Percentiles rank a stretch among this genome's conserved stretches.
These are phyloP conservation scores for Hippophae gyantsensis DNA, from an alignment of 306 rosid species.

Conservation along the genomic window DNA sequence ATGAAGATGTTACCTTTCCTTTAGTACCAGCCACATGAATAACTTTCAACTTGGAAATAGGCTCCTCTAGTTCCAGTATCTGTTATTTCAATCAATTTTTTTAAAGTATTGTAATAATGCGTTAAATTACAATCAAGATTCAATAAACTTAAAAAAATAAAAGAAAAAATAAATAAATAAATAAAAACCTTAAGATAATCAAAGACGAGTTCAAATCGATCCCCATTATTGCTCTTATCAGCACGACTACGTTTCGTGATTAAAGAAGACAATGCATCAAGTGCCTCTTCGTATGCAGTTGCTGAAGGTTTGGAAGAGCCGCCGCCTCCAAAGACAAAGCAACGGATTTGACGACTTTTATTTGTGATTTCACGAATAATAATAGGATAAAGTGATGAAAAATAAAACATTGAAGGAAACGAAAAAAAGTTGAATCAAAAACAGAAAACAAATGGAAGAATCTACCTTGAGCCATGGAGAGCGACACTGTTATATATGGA, in stretches of 20 bases:
- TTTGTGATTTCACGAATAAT: background rate
- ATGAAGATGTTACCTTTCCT: constrained; percentile 60
- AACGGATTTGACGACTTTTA: background rate
- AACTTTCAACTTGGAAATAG: constrained; percentile 67
- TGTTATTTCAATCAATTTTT: constrained; percentile 10
- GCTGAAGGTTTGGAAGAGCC: constrained; percentile 17
- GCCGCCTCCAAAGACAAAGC: constrained; percentile 22
- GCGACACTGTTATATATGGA: no score
- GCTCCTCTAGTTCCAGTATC: constrained; percentile 87
- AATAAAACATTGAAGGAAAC: background rate
- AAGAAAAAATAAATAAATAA: background rate
- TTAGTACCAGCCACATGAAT: constrained; percentile 97
- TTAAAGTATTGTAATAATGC: background rate
- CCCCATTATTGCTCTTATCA: constrained; percentile 63
- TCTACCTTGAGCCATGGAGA: no score
- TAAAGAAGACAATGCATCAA: constrained; percentile 73
- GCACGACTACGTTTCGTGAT: constrained; percentile 76
- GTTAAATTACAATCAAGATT: background rate
- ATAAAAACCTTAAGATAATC: constrained; percentile 56
- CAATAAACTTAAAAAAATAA: background rate
- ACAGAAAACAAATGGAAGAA: no score
- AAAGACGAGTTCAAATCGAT: constrained; percentile 49
- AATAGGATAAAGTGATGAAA: background rate
- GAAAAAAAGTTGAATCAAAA: no score
- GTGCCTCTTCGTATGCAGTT: constrained; percentile 48